These are phyloP conservation scores for Clonostachys sp. DNA, from an alignment of 2,329 filamentous ascomycete genomes.

Conservation along the genomic window DNA sequence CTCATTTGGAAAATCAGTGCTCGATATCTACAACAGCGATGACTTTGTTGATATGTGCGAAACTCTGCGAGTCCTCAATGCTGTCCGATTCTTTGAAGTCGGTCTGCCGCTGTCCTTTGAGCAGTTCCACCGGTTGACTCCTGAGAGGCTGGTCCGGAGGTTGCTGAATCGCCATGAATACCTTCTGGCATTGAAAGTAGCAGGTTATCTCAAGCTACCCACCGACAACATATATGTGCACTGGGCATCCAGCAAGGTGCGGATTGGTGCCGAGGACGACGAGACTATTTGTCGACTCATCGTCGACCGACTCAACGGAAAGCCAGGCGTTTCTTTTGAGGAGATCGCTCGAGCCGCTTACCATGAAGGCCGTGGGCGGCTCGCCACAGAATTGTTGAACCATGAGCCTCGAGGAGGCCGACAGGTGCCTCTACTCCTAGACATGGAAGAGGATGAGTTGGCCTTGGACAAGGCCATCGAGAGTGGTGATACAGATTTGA, in stretches of 20 bases:
- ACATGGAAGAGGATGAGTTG: constrained; percentile 93
- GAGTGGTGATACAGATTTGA: constrained; percentile 88
- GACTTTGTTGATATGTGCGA: constrained; percentile 99
- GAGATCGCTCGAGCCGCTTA: constrained; percentile 89
- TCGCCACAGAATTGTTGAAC: constrained; percentile 88
- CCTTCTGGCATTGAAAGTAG: constrained; percentile 81
- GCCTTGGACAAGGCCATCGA: constrained; percentile 96
- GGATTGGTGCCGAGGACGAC: constrained; percentile 78
- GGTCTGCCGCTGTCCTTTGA: constrained; percentile 89
- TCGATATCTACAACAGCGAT: constrained; percentile 96
- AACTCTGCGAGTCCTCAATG: constrained; percentile 85
- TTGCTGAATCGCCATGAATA: constrained; percentile 89
- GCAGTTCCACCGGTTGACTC: constrained; percentile 86
- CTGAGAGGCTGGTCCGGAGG: constrained; percentile 80
- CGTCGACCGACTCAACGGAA: constrained; percentile 80
- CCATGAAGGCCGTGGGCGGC: constrained; percentile 82
- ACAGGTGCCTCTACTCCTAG: constrained; percentile 87
- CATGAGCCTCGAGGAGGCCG: constrained; percentile 93
- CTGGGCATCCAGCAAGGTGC: constrained; percentile 94
- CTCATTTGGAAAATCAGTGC: constrained; percentile 94
- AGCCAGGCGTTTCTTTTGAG: constrained; percentile 92
- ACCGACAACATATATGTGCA: constrained; percentile 91
- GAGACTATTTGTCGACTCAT: constrained; percentile 83
- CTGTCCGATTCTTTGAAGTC: constrained; percentile 85
- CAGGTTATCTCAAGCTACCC: constrained; percentile 79